Conservation (phyloP, 352 stramenopile species). For the Phytophthora chlamydospora region DNA sequence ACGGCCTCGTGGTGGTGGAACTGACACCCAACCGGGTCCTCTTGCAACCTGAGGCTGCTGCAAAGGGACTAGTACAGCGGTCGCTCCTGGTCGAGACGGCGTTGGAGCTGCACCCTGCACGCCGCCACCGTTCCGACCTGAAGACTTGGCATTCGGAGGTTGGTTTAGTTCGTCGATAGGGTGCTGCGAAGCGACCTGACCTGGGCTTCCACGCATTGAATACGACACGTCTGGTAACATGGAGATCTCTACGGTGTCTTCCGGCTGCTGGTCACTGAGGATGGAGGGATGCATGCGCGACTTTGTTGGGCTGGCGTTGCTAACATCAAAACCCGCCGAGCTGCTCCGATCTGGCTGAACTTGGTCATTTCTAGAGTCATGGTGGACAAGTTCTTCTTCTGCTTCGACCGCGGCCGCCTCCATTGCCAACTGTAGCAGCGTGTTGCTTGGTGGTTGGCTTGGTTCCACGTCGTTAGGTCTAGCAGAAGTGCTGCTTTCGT, state of each 20-base stretch:
- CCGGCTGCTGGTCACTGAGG: constrained; percentile 23
- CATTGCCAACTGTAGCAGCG: constrained; percentile 32
- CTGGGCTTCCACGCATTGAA: constrained; percentile 32
- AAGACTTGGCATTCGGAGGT: background rate
- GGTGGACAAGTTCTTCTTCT: background rate
- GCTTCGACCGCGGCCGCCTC: constrained; percentile 7
- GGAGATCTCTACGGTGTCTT: constrained; percentile 17
- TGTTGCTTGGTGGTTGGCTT: constrained; percentile 7
- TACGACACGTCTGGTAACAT: constrained; percentile 41
- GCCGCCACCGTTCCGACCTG: constrained; percentile 11
- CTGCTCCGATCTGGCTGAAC: background rate
- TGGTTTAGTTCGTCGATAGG: constrained; percentile 19
- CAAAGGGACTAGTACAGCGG: constrained; percentile 15
- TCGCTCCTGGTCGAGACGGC: constrained; percentile 14
- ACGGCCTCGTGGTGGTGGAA: constrained; percentile 25
- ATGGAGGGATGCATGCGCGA: constrained; percentile 29
- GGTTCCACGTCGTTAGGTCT: background rate
- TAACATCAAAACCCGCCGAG: background rate
- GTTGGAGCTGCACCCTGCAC: constrained; percentile 7
- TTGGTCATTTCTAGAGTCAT: background rate
- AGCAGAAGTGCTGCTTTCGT: constrained; percentile 2
- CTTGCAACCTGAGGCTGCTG: constrained; percentile 37
- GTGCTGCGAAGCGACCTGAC: constrained; percentile 11
- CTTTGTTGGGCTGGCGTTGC: constrained; percentile 20
- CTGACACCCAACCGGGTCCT: constrained; percentile 34